Conservation (phyloP, 2,329 filamentous ascomycete species). For the Trichoderma hamatum region DNA sequence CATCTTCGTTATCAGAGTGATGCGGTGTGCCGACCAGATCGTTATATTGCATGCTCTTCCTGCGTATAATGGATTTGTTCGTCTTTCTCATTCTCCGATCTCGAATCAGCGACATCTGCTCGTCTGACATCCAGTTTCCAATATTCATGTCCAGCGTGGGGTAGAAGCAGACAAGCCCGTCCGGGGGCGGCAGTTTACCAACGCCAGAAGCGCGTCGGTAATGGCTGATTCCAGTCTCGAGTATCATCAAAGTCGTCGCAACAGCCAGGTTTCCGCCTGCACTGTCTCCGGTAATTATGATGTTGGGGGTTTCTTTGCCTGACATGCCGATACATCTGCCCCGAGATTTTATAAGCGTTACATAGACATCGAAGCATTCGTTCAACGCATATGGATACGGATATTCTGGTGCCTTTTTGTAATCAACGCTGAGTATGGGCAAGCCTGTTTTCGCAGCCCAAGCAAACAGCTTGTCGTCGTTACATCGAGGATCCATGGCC, state of each 20-base stretch:
- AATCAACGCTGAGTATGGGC: constrained; percentile 90
- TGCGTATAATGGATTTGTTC: constrained; percentile 75
- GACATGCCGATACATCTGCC: constrained; percentile 51
- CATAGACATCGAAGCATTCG: constrained; percentile 54
- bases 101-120: constrained; percentile 92
- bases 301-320: constrained; percentile 41
- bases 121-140: constrained; percentile 98
- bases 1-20: constrained; percentile 74
- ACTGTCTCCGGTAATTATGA: constrained; percentile 53
- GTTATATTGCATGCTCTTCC: constrained; percentile 89
- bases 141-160: constrained; percentile 96
- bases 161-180: constrained; percentile 84
- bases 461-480: constrained; percentile 89
- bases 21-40: constrained; percentile 82
- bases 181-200: constrained; percentile 69
- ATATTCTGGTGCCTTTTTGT: constrained; percentile 60
- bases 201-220: constrained; percentile 41
- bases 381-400: constrained; percentile 54
- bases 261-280: constrained; percentile 57
- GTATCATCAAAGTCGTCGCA: constrained; percentile 82
- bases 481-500: constrained; percentile 91
- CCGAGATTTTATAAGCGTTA: constrained; percentile 42
- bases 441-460: constrained; percentile 89
- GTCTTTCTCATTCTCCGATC: constrained; percentile 77
- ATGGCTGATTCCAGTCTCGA: constrained; percentile 67